Evolutionary conservation across 768 basidiomycete genomes (phyloP).

Genomic region (Filobasidium wieringae): DNA sequence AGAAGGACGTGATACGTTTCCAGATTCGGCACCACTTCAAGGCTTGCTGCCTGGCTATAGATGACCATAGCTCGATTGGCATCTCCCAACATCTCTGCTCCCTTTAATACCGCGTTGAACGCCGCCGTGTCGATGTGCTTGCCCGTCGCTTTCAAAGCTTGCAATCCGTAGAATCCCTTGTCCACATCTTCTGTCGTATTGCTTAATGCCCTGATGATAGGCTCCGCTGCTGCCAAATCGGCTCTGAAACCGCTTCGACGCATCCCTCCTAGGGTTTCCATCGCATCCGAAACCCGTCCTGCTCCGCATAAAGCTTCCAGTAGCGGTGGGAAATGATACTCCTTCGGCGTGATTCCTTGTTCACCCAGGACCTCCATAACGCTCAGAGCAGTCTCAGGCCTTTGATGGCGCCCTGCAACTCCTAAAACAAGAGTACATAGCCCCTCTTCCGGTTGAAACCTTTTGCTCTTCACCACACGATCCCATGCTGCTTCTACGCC

Average conservation of each 20-base stretch:
- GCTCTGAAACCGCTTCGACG: slow-evolving; percentile 46
- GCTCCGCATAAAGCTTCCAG: slow-evolving; percentile 59
- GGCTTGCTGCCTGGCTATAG: slow-evolving; percentile 54
- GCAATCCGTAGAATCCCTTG: slow-evolving; percentile 52
- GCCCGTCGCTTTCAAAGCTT: slow-evolving; percentile 50
- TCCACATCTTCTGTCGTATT: slow-evolving; percentile 50
- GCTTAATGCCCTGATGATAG: slow-evolving; percentile 48
- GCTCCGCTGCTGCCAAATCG: slow-evolving; percentile 45
- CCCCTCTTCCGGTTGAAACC: slow-evolving; percentile 61
- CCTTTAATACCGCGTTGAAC: slow-evolving; percentile 58
- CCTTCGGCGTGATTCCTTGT: slow-evolving; percentile 47
- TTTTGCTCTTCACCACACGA: slow-evolving; percentile 46
- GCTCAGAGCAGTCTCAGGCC: slow-evolving; percentile 56
- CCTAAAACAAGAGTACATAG: slow-evolving; percentile 57
- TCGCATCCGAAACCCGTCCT: slow-evolving; percentile 52
- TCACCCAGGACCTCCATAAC: slow-evolving; percentile 51
- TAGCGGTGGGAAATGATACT: slow-evolving; percentile 66
- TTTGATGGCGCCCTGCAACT: slow-evolving; percentile 61
- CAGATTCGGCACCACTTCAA: slow-evolving; percentile 49
- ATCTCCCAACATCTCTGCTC: slow-evolving; percentile 52
- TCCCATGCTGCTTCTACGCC: slow-evolving; percentile 58
- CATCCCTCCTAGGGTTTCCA: slow-evolving; percentile 53
- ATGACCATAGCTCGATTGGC: slow-evolving; percentile 64
- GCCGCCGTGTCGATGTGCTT: slow-evolving; percentile 49
- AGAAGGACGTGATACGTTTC: slow-evolving; percentile 62